Evolutionary conservation across 2,329 filamentous ascomycete genomes (phyloP).

Genomic region (Seiridium unicorne): DNA sequence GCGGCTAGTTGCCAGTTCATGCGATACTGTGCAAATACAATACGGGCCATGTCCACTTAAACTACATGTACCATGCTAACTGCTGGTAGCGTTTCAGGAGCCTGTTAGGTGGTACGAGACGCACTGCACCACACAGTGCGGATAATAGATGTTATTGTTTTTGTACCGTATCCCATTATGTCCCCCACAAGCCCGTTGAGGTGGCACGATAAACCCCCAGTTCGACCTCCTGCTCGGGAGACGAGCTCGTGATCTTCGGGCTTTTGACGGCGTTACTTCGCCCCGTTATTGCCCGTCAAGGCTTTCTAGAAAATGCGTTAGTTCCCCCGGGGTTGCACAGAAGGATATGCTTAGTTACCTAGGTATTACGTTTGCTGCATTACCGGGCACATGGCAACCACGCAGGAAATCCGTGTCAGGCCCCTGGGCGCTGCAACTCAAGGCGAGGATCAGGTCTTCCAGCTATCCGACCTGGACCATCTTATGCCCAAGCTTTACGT

Average conservation of each 20-base stretch:
- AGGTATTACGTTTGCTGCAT: not conserved
- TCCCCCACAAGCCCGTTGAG: no score
- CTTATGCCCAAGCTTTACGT: slow-evolving; percentile 6
- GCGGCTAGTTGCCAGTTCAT: no score
- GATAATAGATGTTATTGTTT: no score
- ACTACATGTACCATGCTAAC: no score
- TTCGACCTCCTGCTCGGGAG: not conserved
- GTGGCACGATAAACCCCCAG: not conserved
- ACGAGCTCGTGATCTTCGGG: not conserved
- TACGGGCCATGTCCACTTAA: no score
- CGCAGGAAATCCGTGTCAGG: not conserved
- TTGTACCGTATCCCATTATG: no score
- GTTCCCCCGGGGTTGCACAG: not conserved
- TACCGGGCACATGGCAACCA: not conserved
- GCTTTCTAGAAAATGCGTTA: not conserved
- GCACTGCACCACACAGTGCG: no score
- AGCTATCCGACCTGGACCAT: slow-evolving; percentile 4
- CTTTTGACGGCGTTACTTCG: not conserved
- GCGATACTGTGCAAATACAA: no score
- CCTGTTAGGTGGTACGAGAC: no score
- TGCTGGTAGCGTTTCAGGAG: no score
- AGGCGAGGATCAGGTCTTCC: not conserved
- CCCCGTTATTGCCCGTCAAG: not conserved
- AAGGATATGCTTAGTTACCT: not conserved
- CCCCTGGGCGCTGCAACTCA: not conserved